Base-by-base conservation (phyloP, 768 basidiomycete species). In the Lactifluus pinguis region DNA sequence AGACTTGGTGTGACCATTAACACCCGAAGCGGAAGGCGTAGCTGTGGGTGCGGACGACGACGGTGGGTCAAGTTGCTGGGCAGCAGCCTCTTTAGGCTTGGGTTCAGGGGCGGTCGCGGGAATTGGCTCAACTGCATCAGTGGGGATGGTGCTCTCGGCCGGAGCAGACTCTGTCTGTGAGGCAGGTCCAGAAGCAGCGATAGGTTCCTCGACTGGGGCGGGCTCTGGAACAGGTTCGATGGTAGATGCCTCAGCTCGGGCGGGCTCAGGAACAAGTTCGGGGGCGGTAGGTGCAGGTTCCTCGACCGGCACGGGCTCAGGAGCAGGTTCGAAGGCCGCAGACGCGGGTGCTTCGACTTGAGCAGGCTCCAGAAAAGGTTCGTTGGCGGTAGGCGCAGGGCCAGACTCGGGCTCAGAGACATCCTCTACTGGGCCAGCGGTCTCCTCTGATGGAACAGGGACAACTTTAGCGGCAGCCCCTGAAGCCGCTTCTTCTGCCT, bases 1-100 rank as follows among this genome's bases (percentile, higher is more conserved):
- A 6, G 53, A 47, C 51, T 64, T 60, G 45, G 52, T 48, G 41
- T 63, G 61, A 6, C 59, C 55, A 25, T 38, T 62, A 49, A 53
- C 21, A 5, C 39, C 30, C 9, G 38, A 38, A 13, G 49, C 38
- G 21, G 42, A 21, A 9, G 45, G 34, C 13, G 41, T 13, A 10
- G 21, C 25, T 44, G 58, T 41, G 21, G 44, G 51, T 53, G 60
- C 30, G 29, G 36, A 13, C 52, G 32, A 42, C 30, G 29, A 34
- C 49, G 36, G 44, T 13, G 17, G 5, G 14, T 53, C 44, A 29
- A 49, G n/a, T 38, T 44, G 17, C 17, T 42, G 41, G 15, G 41
- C 39, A 11, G 41, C 39, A 17, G 32, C 39, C 25, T 61, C 21
- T 17, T 42, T 36, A 15, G 59, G 38, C 39, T 62, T 49, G 11